phyloP scores from a whole-genome alignment of 2,329 filamentous ascomycete species.

The Colletotrichum costaricense region DNA sequence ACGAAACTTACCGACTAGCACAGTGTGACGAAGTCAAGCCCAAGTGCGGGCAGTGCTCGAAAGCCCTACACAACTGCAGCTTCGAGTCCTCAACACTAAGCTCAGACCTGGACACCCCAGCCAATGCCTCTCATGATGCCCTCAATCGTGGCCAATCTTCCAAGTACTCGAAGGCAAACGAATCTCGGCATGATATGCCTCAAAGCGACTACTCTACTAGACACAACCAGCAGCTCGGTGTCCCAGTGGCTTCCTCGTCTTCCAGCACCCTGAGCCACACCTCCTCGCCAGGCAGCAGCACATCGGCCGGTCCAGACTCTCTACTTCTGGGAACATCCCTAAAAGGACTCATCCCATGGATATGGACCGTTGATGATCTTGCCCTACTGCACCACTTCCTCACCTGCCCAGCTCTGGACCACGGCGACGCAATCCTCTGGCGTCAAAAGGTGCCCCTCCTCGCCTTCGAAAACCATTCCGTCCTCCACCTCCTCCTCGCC shows the following conservation, averaged over 20 bases:
- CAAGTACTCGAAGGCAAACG: not conserved
- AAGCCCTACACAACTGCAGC: conserved; percentile 6
- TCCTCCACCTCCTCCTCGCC: conserved; percentile 33
- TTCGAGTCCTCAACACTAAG: not conserved
- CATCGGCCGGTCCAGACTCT: not conserved
- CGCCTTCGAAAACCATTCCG: conserved; percentile 24
- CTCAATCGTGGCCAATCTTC: too few species aligned
- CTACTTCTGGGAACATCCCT: not conserved
- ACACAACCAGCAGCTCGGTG: too few species aligned
- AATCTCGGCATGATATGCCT: not conserved
- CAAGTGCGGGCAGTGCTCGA: conserved; percentile 15
- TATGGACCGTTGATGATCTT: conserved; percentile 25
- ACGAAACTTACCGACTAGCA: not conserved
- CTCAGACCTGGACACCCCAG: too few species aligned
- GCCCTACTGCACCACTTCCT: conserved; percentile 32
- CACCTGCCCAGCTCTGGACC: not conserved
- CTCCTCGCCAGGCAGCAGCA: not conserved
- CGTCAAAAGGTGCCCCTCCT: conserved; percentile 30
- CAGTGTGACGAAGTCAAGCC: conserved; percentile 29
- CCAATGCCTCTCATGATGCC: not conserved
- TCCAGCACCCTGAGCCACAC: too few species aligned
- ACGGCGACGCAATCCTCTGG: conserved; percentile 21
- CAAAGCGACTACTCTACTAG: too few species aligned
- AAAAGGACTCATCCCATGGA: not conserved
- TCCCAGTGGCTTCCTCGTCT: too few species aligned